Base-by-base conservation (phyloP, 352 stramenopile species). In the Globisporangium cederbergense region DNA sequence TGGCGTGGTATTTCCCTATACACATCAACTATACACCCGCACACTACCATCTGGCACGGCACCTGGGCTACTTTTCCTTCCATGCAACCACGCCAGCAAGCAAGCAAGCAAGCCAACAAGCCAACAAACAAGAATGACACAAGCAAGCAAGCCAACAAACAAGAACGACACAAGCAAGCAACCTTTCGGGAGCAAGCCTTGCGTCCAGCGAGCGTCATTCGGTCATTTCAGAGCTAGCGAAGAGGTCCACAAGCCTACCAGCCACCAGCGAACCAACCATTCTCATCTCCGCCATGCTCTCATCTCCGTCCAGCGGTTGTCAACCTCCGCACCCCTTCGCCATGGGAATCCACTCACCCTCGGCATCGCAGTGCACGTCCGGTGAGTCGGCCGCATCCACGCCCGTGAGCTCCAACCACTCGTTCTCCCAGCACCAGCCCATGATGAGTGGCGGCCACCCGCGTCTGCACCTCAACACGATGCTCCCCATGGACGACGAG, bases 401-500 rank as follows among this genome's bases (percentile, higher is more conserved):
- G 16, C 50, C 64, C 5, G 60, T 55, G 9, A 45, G 13, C 62
- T 47, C 18, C 53, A 57, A 55, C 16, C 38, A 59, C 47, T 25
- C 22, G 22, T 38, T 38, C 34, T 38, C 34, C 38, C 52, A 56
- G 34, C 47, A 56, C 6, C 62, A 58, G 25, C n/a, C 57, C 1
- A 32, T 43, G 25, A 46, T 43, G 10, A 46, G 62, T 2, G 46
- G 60, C 7, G 32, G 22, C 18, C 57, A 69, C n/a, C 63, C 50
- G 25, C 63, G 43, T 4, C 38, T 58, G 38, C 63, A 69, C 8
- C 67, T 81, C 16, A 78, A 78, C 56, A 65, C 62, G 54, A 62
- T 78, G 46, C 72, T 75, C 32, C 64, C 71, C 30, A 61, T 81
- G 32, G 66, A 76, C 10, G 72, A 82, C 58, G 62, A 77, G 14